Evolutionary conservation across 2,329 filamentous ascomycete species (phyloP).

Genomic region (Stenocarpella maydis): DNA sequence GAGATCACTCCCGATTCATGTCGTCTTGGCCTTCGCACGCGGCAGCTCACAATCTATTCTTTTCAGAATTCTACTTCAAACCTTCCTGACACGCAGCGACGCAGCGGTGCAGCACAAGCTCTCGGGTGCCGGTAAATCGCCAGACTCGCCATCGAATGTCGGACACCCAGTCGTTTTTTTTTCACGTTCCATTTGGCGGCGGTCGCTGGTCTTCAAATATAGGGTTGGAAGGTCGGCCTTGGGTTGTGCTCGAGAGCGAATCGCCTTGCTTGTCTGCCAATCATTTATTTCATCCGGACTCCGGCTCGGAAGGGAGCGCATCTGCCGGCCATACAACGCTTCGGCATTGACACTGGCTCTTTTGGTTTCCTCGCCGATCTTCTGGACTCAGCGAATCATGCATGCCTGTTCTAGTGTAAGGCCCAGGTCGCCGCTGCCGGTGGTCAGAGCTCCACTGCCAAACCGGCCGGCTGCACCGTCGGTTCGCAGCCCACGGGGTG

Average conservation of each 20-base stretch:
- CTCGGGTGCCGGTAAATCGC: conserved; percentile 18
- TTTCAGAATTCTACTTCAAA: conserved; percentile 17
- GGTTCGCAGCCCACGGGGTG: neutral
- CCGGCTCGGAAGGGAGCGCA: neutral
- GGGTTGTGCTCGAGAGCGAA: neutral
- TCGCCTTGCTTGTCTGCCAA: conserved; percentile 8
- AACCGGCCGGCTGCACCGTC: neutral
- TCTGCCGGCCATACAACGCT: conserved; percentile 5
- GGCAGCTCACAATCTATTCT: neutral
- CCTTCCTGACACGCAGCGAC: conserved; percentile 17
- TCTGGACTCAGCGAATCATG: neutral
- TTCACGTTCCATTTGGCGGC: neutral
- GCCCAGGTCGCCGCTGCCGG: neutral
- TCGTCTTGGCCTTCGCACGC: conserved; percentile 1
- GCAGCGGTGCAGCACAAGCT: conserved; percentile 8
- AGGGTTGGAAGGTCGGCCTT: neutral
- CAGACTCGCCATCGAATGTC: neutral
- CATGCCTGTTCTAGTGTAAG: neutral
- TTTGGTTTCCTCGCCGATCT: neutral
- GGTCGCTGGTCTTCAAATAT: neutral
- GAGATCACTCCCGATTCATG: conserved; percentile 17
- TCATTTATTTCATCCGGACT: conserved; percentile 21
- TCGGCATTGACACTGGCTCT: conserved; percentile 2
- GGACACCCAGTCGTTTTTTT: conserved; percentile 5
- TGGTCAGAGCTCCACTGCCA: neutral